phyloP scores from a whole-genome alignment of 352 stramenopile genomes.

The Globisporangium nunn region DNA sequence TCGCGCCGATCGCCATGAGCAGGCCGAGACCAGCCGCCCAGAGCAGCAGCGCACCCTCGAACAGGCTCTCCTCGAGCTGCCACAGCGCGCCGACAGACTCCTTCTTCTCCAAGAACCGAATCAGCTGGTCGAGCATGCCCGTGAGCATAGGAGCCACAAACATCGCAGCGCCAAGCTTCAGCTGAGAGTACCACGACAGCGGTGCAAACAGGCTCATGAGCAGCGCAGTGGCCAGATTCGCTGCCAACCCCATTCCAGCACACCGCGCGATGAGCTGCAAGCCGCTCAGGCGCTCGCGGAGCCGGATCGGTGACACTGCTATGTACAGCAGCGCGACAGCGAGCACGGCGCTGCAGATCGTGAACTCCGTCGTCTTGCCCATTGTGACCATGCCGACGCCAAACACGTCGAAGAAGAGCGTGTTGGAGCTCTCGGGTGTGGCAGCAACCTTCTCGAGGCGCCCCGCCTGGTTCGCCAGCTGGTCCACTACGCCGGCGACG shows the following conservation, averaged over 20 bases:
- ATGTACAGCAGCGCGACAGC: conserved; percentile 35
- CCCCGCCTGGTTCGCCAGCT: conserved; percentile 31
- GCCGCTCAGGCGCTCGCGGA: conserved; percentile 25
- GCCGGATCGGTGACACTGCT: conserved; percentile 28
- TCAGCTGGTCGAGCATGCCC: conserved; percentile 47
- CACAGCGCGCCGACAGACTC: conserved; percentile 22
- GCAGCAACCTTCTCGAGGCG: conserved; percentile 47
- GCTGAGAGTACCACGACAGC: conserved; percentile 61
- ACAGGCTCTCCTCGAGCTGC: conserved; percentile 53
- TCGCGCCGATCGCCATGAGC: conserved; percentile 30
- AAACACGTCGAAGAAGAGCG: conserved; percentile 69
- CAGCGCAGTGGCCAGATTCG: conserved; percentile 30
- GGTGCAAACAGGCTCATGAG: conserved; percentile 60
- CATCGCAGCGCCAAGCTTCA: conserved; percentile 33
- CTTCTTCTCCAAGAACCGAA: conserved; percentile 26
- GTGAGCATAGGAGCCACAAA: conserved; percentile 42
- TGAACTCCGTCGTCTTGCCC: conserved; percentile 32
- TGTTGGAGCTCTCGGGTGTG: conserved; percentile 53
- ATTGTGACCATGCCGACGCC: conserved; percentile 58
- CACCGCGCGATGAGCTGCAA: conserved; percentile 35
- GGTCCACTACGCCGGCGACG: conserved; percentile 45
- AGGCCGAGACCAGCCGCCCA: conserved; percentile 32
- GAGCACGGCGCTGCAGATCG: conserved; percentile 34
- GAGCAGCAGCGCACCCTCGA: conserved; percentile 44
- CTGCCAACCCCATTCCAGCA: conserved; percentile 22